Evolutionary conservation across 192 early-diverging fungal species (phyloP).

Genomic region (Helicostylum pulchrum): DNA sequence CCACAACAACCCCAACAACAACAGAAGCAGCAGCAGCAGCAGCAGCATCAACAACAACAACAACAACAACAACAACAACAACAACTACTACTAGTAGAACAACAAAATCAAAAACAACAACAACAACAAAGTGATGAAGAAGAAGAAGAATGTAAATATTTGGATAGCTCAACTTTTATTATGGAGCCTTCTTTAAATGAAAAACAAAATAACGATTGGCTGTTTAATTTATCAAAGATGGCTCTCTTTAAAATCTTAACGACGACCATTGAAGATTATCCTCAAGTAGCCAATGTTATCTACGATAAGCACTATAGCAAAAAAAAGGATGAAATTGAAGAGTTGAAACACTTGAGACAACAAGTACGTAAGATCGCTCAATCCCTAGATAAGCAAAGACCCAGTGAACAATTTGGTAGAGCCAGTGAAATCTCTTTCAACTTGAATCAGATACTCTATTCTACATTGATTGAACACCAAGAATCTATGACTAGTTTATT

Average conservation of each 20-base stretch:
- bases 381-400: constrained; percentile 11
- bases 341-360: constrained; percentile 1
- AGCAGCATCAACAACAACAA: background rate
- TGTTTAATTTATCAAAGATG: constrained; percentile 1
- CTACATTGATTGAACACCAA: background rate
- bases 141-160: too few relatives aligned
- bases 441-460: constrained; percentile 2
- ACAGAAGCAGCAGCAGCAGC: too few relatives aligned
- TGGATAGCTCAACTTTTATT: too few relatives aligned
- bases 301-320: background rate
- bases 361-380: constrained; percentile 7
- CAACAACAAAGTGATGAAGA: too few relatives aligned
- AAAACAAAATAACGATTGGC: too few relatives aligned
- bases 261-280: constrained; percentile 8
- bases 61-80: background rate
- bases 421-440: constrained; percentile 2
- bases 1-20: background rate
- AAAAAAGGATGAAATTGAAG: background rate
- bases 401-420: constrained; percentile 23
- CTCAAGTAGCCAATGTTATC: constrained; percentile 1
- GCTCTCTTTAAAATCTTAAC: constrained; percentile 20
- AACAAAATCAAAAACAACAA: background rate
- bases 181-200: too few relatives aligned
- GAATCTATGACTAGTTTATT: background rate
- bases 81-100: background rate